These are phyloP conservation scores for Grosmannia clavigera DNA, from an alignment of 2,329 filamentous ascomycete species.

Conservation along the genomic window DNA sequence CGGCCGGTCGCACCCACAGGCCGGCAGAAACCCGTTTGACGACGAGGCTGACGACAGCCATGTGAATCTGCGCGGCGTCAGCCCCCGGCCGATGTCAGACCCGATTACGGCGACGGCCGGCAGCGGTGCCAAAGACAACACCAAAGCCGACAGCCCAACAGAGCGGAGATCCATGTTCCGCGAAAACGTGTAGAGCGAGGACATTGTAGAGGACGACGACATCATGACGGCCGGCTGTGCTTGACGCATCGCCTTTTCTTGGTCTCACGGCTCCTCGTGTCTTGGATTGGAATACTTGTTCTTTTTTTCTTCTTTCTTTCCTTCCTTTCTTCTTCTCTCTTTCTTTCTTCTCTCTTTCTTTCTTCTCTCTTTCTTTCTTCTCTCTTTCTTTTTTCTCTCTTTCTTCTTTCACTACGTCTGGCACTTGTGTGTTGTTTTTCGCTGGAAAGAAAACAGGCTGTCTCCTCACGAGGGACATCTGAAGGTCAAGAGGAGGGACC, in stretches of 20 bases:
- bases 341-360: background rate
- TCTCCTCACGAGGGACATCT: too few relatives aligned
- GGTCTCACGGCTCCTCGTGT: too few relatives aligned
- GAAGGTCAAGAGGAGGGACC: too few relatives aligned
- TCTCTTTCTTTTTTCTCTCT: background rate
- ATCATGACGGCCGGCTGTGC: background rate
- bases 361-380: background rate
- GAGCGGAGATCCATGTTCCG: slow-evolving; percentile 59
- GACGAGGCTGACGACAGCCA: slow-evolving; percentile 46
- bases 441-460: too few relatives aligned
- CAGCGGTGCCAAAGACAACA: slow-evolving; percentile 19
- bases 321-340: background rate
- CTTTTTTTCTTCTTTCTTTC: background rate
- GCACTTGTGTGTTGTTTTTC: background rate
- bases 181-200: slow-evolving; percentile 47
- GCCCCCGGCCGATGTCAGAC: slow-evolving; percentile 55
- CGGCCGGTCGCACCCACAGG: slow-evolving; percentile 25
- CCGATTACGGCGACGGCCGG: slow-evolving; percentile 22
- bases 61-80: slow-evolving; percentile 55
- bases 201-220: background rate
- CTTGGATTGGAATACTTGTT: background rate
- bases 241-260: background rate
- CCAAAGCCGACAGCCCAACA: slow-evolving; percentile 43
- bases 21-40: slow-evolving; percentile 55
- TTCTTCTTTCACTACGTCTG: background rate